A percentile compares a stretch with the other conserved stretches of the same genome.
These are phyloP conservation scores for Jamesozyma jinghongensis DNA, from an alignment of 805 yeast species.

Conservation along the genomic window DNA sequence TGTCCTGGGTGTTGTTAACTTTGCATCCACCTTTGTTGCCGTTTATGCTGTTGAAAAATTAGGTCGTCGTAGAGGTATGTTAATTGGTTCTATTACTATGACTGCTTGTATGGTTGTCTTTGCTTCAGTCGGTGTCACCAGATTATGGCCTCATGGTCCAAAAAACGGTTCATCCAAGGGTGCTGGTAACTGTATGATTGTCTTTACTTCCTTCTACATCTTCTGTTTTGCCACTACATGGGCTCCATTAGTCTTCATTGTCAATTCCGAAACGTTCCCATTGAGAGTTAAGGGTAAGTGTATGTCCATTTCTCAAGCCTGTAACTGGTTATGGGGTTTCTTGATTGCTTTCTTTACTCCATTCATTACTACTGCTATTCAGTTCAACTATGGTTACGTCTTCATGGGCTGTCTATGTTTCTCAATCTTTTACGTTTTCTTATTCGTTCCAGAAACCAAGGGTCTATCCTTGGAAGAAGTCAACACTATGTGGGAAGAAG, in stretches of 20 bases:
- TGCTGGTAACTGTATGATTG: slow-evolving; percentile 1
- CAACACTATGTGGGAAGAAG: not conserved
- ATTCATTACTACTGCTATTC: not conserved
- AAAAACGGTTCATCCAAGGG: not conserved
- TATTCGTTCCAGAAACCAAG: not conserved
- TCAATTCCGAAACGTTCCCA: not conserved
- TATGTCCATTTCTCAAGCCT: not conserved
- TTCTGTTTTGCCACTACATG: not conserved
- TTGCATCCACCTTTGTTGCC: slow-evolving; percentile 46
- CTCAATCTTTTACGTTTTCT: slow-evolving; percentile 1
- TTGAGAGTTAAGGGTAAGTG: not conserved
- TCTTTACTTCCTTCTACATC: not conserved
- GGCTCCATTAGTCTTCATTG: not conserved
- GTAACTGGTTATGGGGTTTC: not conserved
- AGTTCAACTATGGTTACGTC: not conserved
- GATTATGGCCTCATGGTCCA: slow-evolving; percentile 25
- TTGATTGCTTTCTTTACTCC: not conserved
- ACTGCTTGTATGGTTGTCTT: slow-evolving; percentile 38
- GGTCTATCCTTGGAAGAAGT: not conserved
- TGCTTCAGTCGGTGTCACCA: slow-evolving; percentile 51
- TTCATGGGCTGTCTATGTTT: not conserved
- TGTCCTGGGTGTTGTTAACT: slow-evolving; percentile 50
- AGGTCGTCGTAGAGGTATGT: slow-evolving; percentile 43
- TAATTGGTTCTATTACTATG: slow-evolving; percentile 45
- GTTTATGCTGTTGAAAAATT: slow-evolving; percentile 42